Conservation (phyloP, 192 early-diverging fungal species). For the Coemansia sp. region DNA sequence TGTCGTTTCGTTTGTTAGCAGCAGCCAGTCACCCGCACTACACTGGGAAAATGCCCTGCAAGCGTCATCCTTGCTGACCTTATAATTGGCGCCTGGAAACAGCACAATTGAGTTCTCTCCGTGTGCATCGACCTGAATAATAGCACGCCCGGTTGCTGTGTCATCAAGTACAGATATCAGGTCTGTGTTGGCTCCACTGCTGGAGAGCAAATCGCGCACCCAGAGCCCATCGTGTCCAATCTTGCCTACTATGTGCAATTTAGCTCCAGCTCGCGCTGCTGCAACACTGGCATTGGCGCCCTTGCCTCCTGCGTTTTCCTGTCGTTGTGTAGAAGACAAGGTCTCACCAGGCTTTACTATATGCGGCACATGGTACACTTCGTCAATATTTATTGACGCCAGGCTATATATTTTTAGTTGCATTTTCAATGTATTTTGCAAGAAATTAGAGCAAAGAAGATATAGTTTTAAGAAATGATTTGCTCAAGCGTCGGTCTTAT, state of each 20-base stretch:
- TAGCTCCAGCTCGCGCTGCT: constrained; percentile 66
- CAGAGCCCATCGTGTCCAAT: constrained; percentile 82
- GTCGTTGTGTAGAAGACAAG: constrained; percentile 22
- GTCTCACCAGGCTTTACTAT: constrained; percentile 49
- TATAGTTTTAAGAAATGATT: too few relatives aligned
- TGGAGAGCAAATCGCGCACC: constrained; percentile 66
- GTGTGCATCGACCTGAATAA: constrained; percentile 75
- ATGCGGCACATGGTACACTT: constrained; percentile 49
- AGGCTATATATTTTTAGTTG: constrained; percentile 23
- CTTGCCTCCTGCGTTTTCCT: constrained; percentile 53
- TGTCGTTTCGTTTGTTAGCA: constrained; percentile 88
- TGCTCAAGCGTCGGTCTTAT: too few relatives aligned
- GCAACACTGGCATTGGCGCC: constrained; percentile 92
- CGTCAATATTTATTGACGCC: constrained; percentile 57
- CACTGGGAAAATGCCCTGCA: constrained; percentile 57
- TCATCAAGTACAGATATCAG: constrained; percentile 58
- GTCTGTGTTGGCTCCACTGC: constrained; percentile 65
- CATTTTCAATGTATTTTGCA: background rate
- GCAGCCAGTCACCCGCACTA: constrained; percentile 67
- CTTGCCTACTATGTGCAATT: constrained; percentile 73
- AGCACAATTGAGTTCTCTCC: constrained; percentile 90
- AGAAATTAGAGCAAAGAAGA: too few relatives aligned
- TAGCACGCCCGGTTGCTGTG: constrained; percentile 74
- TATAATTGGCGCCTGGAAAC: constrained; percentile 75
- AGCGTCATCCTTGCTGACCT: constrained; percentile 53